Evolutionary conservation across 2,329 filamentous ascomycete species (phyloP).

Genomic region (Aspergillus thermomutatus): DNA sequence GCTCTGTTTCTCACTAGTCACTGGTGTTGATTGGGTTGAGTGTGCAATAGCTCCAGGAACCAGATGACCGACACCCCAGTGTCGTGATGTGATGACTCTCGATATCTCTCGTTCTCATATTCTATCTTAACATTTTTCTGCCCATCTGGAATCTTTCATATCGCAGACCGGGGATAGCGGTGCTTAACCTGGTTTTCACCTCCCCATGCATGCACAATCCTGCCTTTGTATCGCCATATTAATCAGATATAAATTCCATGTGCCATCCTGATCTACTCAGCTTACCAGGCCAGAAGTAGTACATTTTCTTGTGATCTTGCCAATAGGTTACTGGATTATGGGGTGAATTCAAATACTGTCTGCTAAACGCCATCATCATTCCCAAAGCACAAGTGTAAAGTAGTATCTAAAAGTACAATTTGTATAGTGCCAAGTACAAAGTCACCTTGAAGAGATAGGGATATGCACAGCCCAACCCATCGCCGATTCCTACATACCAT

Average conservation of each 20-base stretch:
- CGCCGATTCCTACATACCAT: not conserved
- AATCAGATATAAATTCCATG: constrained; percentile 13
- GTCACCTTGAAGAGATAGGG: constrained; percentile 20
- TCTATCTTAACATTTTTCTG: not conserved
- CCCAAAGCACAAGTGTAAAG: constrained; percentile 3
- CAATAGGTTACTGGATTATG: not conserved
- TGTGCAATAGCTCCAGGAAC: not conserved
- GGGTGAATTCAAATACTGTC: constrained; percentile 1
- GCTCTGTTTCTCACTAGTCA: constrained; percentile 4
- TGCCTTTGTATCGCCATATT: constrained; percentile 13
- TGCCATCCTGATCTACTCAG: not conserved
- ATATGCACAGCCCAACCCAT: constrained; percentile 2
- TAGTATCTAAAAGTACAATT: constrained; percentile 24
- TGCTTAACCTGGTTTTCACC: not conserved
- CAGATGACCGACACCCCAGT: not conserved
- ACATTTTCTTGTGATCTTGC: not conserved
- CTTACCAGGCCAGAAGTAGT: not conserved
- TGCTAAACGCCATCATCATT: constrained; percentile 19
- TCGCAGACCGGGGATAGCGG: not conserved
- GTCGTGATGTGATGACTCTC: not conserved
- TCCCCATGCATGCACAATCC: not conserved
- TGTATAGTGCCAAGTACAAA: constrained; percentile 8
- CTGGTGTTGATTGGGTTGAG: constrained; percentile 16
- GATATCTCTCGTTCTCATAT: not conserved
- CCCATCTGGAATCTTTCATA: not conserved